phyloP scores from a whole-genome alignment of 176 grass and related monocot genomes.

The Carex myosuroides region DNA sequence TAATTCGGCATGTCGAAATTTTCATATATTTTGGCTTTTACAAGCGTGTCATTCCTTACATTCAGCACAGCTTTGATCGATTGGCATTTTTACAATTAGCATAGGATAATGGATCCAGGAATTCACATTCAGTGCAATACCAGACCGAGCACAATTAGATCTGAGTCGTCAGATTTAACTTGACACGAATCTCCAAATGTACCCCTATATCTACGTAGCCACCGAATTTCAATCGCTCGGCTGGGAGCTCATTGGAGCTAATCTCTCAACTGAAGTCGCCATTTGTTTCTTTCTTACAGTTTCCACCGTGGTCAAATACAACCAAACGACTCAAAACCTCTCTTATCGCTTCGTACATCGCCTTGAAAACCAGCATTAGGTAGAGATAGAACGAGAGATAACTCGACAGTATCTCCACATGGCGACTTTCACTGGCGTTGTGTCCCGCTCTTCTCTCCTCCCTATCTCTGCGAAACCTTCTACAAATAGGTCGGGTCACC shows the following conservation, averaged over 20 bases:
- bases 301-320: conserved; percentile 7
- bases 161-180: too few species aligned
- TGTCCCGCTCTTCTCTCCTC: not conserved
- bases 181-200: too few species aligned
- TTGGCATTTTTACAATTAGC: not conserved
- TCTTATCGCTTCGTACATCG: conserved; percentile 14
- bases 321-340: conserved; percentile 14
- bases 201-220: too few species aligned
- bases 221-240: too few species aligned
- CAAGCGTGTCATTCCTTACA: too few species aligned
- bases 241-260: too few species aligned
- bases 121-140: too few species aligned
- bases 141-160: too few species aligned
- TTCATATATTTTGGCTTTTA: too few species aligned
- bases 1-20: too few species aligned
- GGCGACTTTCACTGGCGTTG: conserved; percentile 20
- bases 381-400: not conserved
- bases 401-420: not conserved
- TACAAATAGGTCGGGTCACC: conserved; percentile 3
- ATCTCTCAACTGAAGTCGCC: too few species aligned
- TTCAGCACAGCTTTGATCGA: too few species aligned
- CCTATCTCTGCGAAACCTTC: conserved; percentile 11
- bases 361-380: not conserved
- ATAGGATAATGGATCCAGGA: not conserved
- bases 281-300: not conserved